Evolutionary conservation across 2,329 filamentous ascomycete species (phyloP).

Genomic region (Scorias spongiosa): DNA sequence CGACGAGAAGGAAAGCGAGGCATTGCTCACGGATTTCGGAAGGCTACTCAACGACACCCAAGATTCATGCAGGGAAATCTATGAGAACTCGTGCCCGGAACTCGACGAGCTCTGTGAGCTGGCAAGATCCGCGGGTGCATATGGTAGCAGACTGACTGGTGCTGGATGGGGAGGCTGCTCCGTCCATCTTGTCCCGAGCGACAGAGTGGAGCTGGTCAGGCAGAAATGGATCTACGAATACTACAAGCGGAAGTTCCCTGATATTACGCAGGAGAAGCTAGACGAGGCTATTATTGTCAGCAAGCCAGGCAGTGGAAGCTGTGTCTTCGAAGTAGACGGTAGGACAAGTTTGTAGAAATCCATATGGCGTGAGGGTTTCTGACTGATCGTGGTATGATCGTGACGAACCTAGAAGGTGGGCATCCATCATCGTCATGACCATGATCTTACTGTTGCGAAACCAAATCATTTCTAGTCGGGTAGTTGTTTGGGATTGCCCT

Average conservation of each 20-base stretch:
- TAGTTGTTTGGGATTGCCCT: too few relatives aligned
- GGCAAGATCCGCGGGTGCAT: constrained; percentile 61
- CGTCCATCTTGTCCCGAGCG: constrained; percentile 77
- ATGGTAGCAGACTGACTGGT: constrained; percentile 75
- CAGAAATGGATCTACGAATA: constrained; percentile 68
- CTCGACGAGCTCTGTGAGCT: constrained; percentile 79
- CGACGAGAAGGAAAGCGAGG: constrained; percentile 40
- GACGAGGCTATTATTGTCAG: constrained; percentile 75
- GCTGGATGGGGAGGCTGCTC: constrained; percentile 96
- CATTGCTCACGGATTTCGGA: constrained; percentile 60
- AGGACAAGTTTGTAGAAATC: neutral
- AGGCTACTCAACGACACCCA: constrained; percentile 81
- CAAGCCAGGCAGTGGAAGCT: constrained; percentile 60
- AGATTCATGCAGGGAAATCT: constrained; percentile 68
- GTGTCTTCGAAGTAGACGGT: constrained; percentile 17
- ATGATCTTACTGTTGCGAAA: too few relatives aligned
- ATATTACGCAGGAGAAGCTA: constrained; percentile 56
- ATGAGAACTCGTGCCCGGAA: constrained; percentile 84
- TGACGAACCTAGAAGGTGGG: too few relatives aligned
- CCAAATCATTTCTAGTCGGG: too few relatives aligned
- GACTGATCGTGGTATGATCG: too few relatives aligned
- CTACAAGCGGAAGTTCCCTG: constrained; percentile 56
- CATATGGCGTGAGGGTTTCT: too few relatives aligned
- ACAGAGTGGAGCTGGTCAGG: constrained; percentile 65
- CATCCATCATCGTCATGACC: too few relatives aligned